Evolutionary conservation across 2,329 filamentous ascomycete species (phyloP), one percentile per base, ranked within the genome.

Genomic region (Fusarium phyllophilum): DNA sequence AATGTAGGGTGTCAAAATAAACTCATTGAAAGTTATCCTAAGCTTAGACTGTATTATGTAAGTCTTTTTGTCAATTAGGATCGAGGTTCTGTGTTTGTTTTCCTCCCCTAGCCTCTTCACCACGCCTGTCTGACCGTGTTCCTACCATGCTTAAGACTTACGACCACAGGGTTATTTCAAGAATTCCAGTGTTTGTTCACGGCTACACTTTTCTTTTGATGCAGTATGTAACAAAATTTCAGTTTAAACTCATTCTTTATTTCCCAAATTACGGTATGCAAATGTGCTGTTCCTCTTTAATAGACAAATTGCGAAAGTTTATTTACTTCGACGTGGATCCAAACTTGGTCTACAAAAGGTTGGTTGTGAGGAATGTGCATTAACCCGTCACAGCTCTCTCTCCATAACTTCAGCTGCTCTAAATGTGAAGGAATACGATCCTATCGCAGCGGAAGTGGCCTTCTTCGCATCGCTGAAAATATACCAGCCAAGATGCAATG

Each of bases 391-490:
- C 14, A 13, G n/a, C 18, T 41, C 24, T 31, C 34, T 29, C 24
- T 41, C 51, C 20, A 31, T 8, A 39, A 17, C 24, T 39, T 31
- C 20, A 39, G 34, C 34, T 55, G 24, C 51, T 55, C 15, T 13
- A 10, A 55, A 17, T 7, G 8, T 41, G 18, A 18, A 24, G 22
- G 14, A 18, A 51, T 51, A 24, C 17, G 12, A 55, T 39, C 8
- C 22, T 17, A n/a, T 55, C 15, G 20, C 34, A 36, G 12, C 22
- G 6, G 18, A 49, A 61, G n/a, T 12, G 8, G 14, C 49, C 51
- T 67, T 66, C 76, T 77, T 78, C 74, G 31, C 74, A 76, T 51
- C 75, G 65, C 75, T 63, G 69, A 73, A 49, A 73, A 49, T 56
- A 36, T 66, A 70, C 76, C 74, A 68, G 65, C 74, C n/a, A 54